These are phyloP conservation scores for Skeletonema menzelii DNA, from an alignment of 108 stramenopile genomes.

Conservation along the genomic window DNA sequence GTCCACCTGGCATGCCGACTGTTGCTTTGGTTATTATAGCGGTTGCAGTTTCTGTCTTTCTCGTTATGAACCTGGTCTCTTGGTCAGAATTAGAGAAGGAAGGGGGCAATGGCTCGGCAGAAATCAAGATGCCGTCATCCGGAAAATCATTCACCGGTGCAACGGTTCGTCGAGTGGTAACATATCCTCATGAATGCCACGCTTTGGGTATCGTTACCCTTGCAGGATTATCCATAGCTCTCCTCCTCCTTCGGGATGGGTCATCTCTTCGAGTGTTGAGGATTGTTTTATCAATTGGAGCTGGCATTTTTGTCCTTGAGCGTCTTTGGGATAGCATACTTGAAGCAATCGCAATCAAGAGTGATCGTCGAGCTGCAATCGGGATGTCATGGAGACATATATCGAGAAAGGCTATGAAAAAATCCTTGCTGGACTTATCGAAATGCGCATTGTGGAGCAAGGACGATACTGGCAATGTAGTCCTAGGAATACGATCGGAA, in stretches of 20 bases:
- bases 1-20: not conserved
- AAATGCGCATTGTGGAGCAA: constrained; percentile 27
- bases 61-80: not conserved
- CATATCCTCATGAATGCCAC: constrained; percentile 26
- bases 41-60: not conserved
- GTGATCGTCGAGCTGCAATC: not conserved
- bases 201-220: constrained; percentile 16
- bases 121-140: not conserved
- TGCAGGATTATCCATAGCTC: not conserved
- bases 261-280: constrained; percentile 10
- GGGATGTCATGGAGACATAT: constrained; percentile 9
- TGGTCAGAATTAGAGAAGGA: not conserved
- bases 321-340: constrained; percentile 6
- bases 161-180: not conserved
- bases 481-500: constrained; percentile 19
- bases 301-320: constrained; percentile 14
- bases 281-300: constrained; percentile 9
- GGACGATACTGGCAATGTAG: constrained; percentile 2
- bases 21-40: not conserved
- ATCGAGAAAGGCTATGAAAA: constrained; percentile 20
- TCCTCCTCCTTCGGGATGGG: constrained; percentile 6
- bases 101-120: not conserved
- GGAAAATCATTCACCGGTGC: not conserved
- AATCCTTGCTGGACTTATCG: constrained; percentile 29
- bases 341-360: not conserved